These are phyloP conservation scores for Protea cynaroides DNA, from an alignment of 164 flowering plant genomes.

Conservation along the genomic window DNA sequence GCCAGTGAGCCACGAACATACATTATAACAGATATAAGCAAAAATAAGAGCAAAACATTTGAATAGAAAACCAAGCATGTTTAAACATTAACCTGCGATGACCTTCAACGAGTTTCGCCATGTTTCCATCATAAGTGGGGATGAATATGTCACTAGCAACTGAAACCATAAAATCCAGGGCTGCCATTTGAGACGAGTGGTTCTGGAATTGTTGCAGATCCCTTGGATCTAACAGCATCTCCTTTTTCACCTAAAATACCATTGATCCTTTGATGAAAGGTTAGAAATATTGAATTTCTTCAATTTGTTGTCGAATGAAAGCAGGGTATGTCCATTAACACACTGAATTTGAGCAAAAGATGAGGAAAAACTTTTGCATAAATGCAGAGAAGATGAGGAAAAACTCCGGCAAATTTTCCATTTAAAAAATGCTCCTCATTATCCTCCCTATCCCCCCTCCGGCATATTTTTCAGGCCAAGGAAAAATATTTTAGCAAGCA, in stretches of 20 bases:
- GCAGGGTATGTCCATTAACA: too few species aligned
- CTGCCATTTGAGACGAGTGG: slow-evolving; percentile 99
- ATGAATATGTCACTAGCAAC: slow-evolving; percentile 74
- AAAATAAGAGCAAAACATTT: neutral
- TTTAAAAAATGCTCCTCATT: too few species aligned
- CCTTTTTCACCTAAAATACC: slow-evolving; percentile 72
- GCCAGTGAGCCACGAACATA: neutral
- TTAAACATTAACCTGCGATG: slow-evolving; percentile 66
- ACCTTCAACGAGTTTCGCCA: slow-evolving; percentile 98
- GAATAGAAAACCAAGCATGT: neutral
- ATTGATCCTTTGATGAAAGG: neutral
- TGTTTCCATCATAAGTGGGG: slow-evolving; percentile 96
- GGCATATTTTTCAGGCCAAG: too few species aligned
- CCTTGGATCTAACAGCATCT: slow-evolving; percentile 62
- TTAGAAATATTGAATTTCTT: neutral
- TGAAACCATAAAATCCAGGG: slow-evolving; percentile 88
- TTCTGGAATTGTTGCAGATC: slow-evolving; percentile 73
- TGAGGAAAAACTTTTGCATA: too few species aligned
- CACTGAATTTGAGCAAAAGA: too few species aligned
- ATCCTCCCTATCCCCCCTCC: too few species aligned
- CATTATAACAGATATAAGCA: neutral
- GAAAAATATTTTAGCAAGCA: too few species aligned
- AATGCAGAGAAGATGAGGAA: too few species aligned
- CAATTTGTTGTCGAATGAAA: too few species aligned
- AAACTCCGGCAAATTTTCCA: too few species aligned